These are phyloP conservation scores for Uronychia setigera DNA, from an alignment of 73 alveolate genomes.

Conservation along the genomic window DNA sequence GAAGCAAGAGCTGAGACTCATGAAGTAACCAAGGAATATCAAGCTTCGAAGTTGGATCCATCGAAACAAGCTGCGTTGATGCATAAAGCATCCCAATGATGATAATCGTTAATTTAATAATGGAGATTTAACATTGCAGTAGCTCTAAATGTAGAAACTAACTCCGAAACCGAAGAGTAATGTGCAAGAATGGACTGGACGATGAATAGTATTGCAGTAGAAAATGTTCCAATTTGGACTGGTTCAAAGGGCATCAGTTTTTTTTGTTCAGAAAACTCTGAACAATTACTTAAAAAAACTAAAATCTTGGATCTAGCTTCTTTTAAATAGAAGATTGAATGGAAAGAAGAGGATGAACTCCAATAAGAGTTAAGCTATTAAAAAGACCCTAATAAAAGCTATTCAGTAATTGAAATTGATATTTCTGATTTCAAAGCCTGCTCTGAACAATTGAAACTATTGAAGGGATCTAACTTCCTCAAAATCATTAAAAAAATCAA, in stretches of 20 bases:
- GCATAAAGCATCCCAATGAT: neutral
- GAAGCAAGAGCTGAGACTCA: neutral
- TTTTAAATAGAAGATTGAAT: neutral
- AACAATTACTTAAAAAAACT: neutral
- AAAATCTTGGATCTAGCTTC: neutral
- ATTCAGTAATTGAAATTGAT: neutral
- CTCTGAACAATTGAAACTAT: neutral
- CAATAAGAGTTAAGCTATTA: neutral
- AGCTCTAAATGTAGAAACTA: neutral
- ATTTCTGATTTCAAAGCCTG: neutral
- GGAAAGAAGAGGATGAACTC: neutral
- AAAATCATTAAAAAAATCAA: too few species aligned
- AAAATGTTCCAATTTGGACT: neutral
- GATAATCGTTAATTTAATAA: neutral
- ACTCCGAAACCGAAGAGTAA: neutral
- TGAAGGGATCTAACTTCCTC: neutral
- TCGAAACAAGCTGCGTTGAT: slow-evolving; percentile 1
- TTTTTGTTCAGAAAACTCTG: neutral
- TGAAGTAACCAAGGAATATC: neutral
- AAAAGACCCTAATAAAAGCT: neutral
- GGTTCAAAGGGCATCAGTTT: neutral
- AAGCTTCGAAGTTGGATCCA: neutral
- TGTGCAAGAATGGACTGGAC: neutral
- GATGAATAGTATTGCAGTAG: neutral
- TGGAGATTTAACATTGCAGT: neutral